Evolutionary conservation across 306 rosid species (phyloP), one percentile per base, ranked within the genome.

Genomic region (Quercus ilex): DNA sequence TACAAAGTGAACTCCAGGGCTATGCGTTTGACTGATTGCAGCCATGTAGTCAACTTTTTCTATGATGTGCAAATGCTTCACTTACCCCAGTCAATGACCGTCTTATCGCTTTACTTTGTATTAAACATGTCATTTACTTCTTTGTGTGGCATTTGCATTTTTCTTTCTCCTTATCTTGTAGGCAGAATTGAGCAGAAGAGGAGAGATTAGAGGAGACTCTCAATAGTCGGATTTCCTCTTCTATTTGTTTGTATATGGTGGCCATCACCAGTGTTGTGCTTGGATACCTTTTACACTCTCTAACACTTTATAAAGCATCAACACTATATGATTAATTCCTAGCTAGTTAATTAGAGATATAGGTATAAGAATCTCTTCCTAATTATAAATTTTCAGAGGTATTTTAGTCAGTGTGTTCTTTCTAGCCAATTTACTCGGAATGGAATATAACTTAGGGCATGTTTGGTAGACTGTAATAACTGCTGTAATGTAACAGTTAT

Each of bases 181-280:
- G 98, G 84, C 83, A 23, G 88, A 86, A 74, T 80, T 93, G 87
- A 82, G 86, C 71, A 78, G 75, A 65, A 80, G 72, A 80, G 84
- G 87, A 26, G 82, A 85, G 69, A 85, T 80, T 73, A 86, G 57
- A 52, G 89, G 89, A 51, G 93, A 89, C 33, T 30, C 33, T 30
- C 33, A 30, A 30, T 0, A 71, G 88, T 84, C 0, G 96, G 95
- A 51, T 92, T 93, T 80, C 97, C 99, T 41, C 86, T 85, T 78
- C 78, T 95, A 55, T 92, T 84, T 83, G 91, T 91, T 79, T 92
- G 89, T n/a, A n/a, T 58, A 90, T 90, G 87, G 97, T 95, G 91
- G 97, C 92, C 6, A 84, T 95, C 35, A 59, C 87, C 14, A 80
- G 90, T 85, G 77, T 90, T 28, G 78, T 87, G 76, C 76, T 90